These are phyloP conservation scores for Paramarasmius palmivorus DNA, from an alignment of 1,284 basidiomycete genomes.

Conservation along the genomic window DNA sequence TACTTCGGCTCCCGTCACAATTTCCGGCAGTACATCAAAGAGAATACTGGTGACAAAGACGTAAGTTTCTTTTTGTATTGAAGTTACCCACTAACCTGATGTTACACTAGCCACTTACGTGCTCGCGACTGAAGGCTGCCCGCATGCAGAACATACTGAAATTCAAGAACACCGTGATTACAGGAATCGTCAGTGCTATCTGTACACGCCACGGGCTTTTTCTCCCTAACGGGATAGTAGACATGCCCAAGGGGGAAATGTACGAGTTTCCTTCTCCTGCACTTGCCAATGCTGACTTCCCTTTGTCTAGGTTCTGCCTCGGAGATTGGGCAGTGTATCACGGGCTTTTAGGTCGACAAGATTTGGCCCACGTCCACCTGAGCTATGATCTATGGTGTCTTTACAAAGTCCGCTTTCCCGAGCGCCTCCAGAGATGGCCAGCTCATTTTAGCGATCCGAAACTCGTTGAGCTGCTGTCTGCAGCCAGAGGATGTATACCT, in stretches of 20 bases:
- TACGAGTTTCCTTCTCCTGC: background rate
- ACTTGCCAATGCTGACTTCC: no score
- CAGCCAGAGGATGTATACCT: background rate
- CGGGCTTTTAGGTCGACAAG: background rate
- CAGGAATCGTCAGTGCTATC: conserved; percentile 25
- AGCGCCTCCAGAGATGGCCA: background rate
- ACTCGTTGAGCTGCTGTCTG: background rate
- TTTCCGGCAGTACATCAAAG: background rate
- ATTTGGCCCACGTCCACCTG: background rate
- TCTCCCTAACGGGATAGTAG: background rate
- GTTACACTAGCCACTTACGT: conserved; percentile 20
- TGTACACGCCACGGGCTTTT: conserved; percentile 16
- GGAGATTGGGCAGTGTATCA: background rate
- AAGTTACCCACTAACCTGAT: no score
- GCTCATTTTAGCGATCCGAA: background rate
- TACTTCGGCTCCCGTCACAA: conserved; percentile 19
- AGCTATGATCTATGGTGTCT: conserved; percentile 1
- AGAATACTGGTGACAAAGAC: background rate
- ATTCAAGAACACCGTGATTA: conserved; percentile 27
- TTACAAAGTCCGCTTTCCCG: background rate
- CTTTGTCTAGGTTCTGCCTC: background rate
- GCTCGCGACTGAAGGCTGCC: conserved; percentile 23
- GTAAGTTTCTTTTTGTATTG: background rate
- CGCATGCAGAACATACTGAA: conserved; percentile 26
- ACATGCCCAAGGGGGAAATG: background rate